These are phyloP conservation scores for Lasiodiplodia gonubiensis DNA, from an alignment of 2,329 filamentous ascomycete genomes.

Conservation along the genomic window DNA sequence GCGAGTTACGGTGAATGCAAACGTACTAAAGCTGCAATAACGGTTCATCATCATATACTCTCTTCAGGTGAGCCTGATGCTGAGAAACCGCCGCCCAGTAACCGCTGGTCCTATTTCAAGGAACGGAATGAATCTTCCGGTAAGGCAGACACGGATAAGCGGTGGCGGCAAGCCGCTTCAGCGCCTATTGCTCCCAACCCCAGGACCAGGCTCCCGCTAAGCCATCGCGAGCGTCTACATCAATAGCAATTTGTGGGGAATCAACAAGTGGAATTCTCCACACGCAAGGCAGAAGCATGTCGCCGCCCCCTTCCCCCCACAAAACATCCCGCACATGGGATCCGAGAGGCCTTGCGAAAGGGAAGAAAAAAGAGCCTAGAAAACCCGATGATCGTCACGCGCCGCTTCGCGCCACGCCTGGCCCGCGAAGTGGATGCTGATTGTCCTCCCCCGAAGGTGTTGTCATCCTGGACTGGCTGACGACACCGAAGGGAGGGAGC, in stretches of 20 bases:
- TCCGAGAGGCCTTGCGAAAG: background rate
- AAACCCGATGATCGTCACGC: slow-evolving; percentile 3
- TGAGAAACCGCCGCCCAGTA: background rate
- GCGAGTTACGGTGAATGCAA: background rate
- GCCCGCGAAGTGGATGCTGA: background rate
- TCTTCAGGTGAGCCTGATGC: background rate
- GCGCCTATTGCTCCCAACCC: background rate
- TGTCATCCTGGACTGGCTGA: slow-evolving; percentile 5
- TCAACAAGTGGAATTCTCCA: background rate
- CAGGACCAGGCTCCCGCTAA: background rate
- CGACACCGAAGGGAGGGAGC: background rate
- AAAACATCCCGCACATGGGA: background rate
- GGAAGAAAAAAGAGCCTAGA: background rate
- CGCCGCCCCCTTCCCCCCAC: background rate
- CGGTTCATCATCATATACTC: background rate
- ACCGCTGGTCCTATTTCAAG: background rate
- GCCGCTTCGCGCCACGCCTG: background rate
- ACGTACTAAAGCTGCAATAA: too few relatives aligned
- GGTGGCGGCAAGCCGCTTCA: background rate
- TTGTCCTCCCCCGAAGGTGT: background rate
- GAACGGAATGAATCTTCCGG: background rate
- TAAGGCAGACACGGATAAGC: background rate
- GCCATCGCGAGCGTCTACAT: background rate
- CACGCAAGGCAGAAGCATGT: background rate
- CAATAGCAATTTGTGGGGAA: background rate